Evolutionary conservation across 2,329 filamentous ascomycete genomes (phyloP).

Genomic region (Cercospora sp.): DNA sequence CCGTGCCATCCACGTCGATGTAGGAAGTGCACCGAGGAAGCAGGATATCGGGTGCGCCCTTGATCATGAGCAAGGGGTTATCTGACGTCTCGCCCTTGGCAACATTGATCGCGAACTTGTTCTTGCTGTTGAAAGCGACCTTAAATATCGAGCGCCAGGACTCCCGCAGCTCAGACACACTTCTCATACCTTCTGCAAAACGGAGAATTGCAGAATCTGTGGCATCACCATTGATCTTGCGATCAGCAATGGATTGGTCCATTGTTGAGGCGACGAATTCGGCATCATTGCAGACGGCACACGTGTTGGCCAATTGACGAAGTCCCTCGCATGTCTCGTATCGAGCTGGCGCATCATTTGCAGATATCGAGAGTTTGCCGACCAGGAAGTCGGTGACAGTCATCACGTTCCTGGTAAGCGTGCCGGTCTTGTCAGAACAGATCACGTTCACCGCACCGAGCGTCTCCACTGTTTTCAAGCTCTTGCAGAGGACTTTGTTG

Average conservation of each 20-base stretch:
- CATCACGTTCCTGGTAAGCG: conserved; percentile 54
- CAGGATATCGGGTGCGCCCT: conserved; percentile 75
- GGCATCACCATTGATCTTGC: conserved; percentile 71
- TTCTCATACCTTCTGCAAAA: conserved; percentile 66
- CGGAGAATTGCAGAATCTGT: conserved; percentile 74
- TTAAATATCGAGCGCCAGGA: conserved; percentile 68
- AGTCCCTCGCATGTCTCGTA: conserved; percentile 46
- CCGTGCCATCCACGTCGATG: conserved; percentile 57
- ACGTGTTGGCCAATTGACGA: conserved; percentile 60
- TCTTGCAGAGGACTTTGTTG: conserved; percentile 78
- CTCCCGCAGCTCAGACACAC: conserved; percentile 60
- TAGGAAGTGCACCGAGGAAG: conserved; percentile 63
- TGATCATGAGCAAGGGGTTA: conserved; percentile 65
- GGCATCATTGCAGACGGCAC: conserved; percentile 71
- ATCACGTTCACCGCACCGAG: conserved; percentile 72
- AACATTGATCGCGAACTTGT: conserved; percentile 75
- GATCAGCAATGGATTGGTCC: conserved; percentile 59
- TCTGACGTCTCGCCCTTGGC: conserved; percentile 47
- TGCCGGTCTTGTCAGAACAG: conserved; percentile 77
- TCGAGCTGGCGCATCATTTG: conserved; percentile 52
- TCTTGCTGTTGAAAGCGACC: conserved; percentile 75
- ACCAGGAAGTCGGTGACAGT: conserved; percentile 66
- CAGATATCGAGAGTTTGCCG: conserved; percentile 53
- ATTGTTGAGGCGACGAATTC: conserved; percentile 69
- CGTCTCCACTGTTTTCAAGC: conserved; percentile 75